These are phyloP conservation scores for Crotalaria pallida DNA, from an alignment of 306 rosid species.

Conservation along the genomic window DNA sequence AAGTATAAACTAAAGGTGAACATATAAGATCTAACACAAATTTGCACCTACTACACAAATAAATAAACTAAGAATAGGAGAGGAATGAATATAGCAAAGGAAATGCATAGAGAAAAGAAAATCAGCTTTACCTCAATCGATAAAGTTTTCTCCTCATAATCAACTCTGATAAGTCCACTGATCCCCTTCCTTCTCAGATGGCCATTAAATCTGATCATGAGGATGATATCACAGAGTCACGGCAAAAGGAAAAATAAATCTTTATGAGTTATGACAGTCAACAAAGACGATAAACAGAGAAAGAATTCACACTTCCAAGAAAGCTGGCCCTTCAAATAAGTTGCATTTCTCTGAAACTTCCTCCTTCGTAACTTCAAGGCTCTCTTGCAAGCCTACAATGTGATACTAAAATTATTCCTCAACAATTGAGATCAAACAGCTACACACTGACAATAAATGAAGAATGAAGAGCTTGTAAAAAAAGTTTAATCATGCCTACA, in stretches of 20 bases:
- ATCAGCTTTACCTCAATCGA: slow-evolving; percentile 66
- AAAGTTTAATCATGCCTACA: not conserved
- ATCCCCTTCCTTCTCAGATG: slow-evolving; percentile 84
- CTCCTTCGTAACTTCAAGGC: slow-evolving; percentile 48
- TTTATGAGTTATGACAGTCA: not conserved
- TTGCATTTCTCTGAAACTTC: slow-evolving; percentile 62
- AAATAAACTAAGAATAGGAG: not conserved
- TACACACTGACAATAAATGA: not conserved
- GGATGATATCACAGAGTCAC: slow-evolving; percentile 4
- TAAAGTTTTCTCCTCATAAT: slow-evolving; percentile 66
- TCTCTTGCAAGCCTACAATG: slow-evolving; percentile 58
- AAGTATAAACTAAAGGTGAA: not conserved
- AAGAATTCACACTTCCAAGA: slow-evolving; percentile 71
- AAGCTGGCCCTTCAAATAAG: slow-evolving; percentile 54
- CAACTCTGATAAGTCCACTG: slow-evolving; percentile 64
- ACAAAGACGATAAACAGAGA: not conserved
- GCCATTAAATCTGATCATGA: slow-evolving; percentile 55
- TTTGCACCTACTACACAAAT: not conserved
- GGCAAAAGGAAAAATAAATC: not conserved
- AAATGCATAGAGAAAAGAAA: not conserved
- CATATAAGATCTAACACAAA: not conserved
- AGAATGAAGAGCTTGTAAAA: not conserved
- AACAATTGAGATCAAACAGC: not conserved
- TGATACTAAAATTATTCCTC: not conserved
- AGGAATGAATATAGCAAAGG: not conserved